phyloP scores from a whole-genome alignment of 306 rosid species.

The Ochetophila trinervis region DNA sequence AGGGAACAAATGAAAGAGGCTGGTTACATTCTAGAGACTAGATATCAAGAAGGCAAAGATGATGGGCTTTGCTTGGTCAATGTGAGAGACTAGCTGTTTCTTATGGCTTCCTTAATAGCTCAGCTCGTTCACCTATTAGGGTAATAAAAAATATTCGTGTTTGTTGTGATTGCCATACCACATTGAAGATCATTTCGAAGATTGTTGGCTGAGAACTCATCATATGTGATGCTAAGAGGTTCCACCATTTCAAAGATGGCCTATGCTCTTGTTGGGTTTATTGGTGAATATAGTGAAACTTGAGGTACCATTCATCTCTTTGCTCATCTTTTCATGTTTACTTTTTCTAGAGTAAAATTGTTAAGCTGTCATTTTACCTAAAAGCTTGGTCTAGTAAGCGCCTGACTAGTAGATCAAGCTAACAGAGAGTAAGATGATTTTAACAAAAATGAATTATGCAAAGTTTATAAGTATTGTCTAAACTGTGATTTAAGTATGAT shows the following conservation, averaged over 20 bases:
- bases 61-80: constrained; percentile 76
- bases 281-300: constrained; percentile 36
- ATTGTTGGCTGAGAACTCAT: constrained; percentile 47
- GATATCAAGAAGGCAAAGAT: constrained; percentile 79
- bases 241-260: constrained; percentile 52
- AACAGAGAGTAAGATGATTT: no score
- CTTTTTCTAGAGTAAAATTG: no score
- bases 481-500: no score
- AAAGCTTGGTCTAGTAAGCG: no score
- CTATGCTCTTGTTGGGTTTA: constrained; percentile 50
- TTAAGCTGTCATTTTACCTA: no score
- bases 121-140: constrained; percentile 64
- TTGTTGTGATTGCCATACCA: constrained; percentile 51
- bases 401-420: no score
- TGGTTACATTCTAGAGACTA: constrained; percentile 75
- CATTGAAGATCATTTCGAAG: constrained; percentile 45
- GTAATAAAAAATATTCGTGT: constrained; percentile 77
- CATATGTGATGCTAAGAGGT: constrained; percentile 54
- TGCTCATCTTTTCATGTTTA: no score
- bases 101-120: constrained; percentile 61
- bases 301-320: constrained; percentile 7
- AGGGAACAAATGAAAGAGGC: constrained; percentile 77
- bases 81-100: constrained; percentile 88
- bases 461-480: no score
- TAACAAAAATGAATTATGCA: no score